Percentiles rank a stretch among this genome's conserved stretches.
Conservation (phyloP, 1,284 basidiomycete species). For the Mixia osmundae region DNA sequence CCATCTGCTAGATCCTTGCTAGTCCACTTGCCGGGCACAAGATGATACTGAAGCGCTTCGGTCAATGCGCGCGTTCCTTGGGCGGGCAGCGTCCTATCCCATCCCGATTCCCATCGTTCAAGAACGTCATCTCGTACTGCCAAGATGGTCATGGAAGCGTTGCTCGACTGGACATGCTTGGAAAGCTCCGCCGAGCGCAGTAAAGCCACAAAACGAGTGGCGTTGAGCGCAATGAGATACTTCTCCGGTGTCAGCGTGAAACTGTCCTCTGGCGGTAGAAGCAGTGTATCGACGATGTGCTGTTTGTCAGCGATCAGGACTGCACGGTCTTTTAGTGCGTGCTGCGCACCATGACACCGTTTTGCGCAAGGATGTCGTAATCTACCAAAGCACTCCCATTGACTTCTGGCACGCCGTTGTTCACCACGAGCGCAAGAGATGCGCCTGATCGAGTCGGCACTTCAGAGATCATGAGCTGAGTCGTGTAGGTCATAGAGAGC, state of each 20-base stretch:
- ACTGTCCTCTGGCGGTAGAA: constrained; percentile 49
- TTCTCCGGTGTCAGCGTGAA: constrained; percentile 78
- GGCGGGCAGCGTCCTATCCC: constrained; percentile 32
- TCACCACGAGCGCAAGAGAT: not conserved
- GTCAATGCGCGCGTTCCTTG: constrained; percentile 40
- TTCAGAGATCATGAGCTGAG: not conserved
- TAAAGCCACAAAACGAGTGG: constrained; percentile 67
- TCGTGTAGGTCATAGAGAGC: not conserved
- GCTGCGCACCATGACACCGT: constrained; percentile 27
- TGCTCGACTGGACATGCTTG: constrained; percentile 53
- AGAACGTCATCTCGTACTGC: constrained; percentile 76
- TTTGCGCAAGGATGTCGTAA: constrained; percentile 71
- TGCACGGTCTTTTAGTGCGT: not conserved
- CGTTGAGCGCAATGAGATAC: constrained; percentile 66
- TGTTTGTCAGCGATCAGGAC: constrained; percentile 39
- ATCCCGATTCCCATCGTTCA: constrained; percentile 20
- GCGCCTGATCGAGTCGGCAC: not conserved
- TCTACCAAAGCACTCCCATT: not conserved
- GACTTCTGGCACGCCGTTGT: not conserved
- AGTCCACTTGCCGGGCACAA: constrained; percentile 51
- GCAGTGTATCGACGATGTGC: constrained; percentile 61
- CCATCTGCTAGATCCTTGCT: constrained; percentile 44
- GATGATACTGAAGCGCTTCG: constrained; percentile 50
- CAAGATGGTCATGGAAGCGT: constrained; percentile 31
- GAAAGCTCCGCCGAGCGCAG: constrained; percentile 58